Base-by-base conservation (phyloP, 163 green algal species). In the Coccomyxa subellipsoidea region DNA sequence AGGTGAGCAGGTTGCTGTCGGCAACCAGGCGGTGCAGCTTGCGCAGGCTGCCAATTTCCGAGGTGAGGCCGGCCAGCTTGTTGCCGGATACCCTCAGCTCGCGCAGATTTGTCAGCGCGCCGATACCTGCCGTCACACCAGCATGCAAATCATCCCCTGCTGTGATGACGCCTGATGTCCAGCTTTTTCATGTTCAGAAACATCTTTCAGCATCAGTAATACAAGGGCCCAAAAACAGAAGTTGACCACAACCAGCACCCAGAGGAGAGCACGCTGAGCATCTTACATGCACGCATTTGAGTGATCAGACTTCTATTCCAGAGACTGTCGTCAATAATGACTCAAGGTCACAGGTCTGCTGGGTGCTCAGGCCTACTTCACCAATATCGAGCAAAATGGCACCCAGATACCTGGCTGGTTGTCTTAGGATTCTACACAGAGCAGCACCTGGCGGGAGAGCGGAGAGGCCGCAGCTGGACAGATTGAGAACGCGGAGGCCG, bases 41-140 rank as follows among this genome's bases (percentile, higher is more conserved):
- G 0, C 40, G 73, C 78, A 95, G 86, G 10, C 54, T 37, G 7
- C 76, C 82, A 36, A 93, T 21, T 81, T 96, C 93, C 23, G 88
- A 40, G 12, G 93, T 89, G 78, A 97, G 88, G 25, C 88, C 84
- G 0, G 89, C 88, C n/a, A 99, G 89, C 35, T 85, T 87, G 88
- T 98, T 98, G 86, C 92, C 69, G 38, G 89, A 90, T 38, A 98
- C 79, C 23, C 92, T 88, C 66, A 98, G 90, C 78, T 94, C 84
- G 32, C 81, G 80, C 54, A 98, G 87, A 34, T 80, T 85, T 2
- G 76, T 80, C 32, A 90, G 83, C 76, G 83, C 12, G 25, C 85
- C 81, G 8, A 97, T 80, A 36, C 86, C 82, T 15, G 81, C 69
- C 47, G 47, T 59, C 1, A 59, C 47, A 12, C 47, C 47, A 8